These are phyloP conservation scores for Juncus inflexus DNA, from an alignment of 176 grass and related monocot genomes.

Conservation along the genomic window DNA sequence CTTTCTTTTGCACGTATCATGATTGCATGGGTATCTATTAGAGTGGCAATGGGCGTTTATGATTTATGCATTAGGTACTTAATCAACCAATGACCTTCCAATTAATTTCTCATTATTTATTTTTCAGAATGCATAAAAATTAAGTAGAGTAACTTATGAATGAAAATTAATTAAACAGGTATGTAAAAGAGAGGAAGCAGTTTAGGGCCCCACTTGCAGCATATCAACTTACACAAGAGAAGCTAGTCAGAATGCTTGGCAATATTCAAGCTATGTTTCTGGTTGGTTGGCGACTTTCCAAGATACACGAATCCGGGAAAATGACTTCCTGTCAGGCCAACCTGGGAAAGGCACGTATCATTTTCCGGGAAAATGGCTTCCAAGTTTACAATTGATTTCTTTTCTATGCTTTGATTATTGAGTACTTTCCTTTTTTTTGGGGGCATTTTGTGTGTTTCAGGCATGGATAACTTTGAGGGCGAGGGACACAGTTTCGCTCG, in stretches of 20 bases:
- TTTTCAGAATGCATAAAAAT: not conserved
- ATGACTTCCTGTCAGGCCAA: constrained; percentile 71
- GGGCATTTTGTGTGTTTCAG: constrained; percentile 9
- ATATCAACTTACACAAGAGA: constrained; percentile 80
- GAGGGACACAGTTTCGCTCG: constrained; percentile 54
- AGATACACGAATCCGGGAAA: constrained; percentile 71
- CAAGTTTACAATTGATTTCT: not conserved
- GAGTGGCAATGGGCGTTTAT: constrained; percentile 65
- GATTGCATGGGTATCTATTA: constrained; percentile 74
- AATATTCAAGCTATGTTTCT: constrained; percentile 78
- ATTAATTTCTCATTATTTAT: not conserved
- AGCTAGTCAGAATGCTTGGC: constrained; percentile 66
- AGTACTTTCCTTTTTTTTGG: constrained; percentile 1
- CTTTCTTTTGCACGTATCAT: constrained; percentile 69
- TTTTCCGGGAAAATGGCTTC: too few species aligned
- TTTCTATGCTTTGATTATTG: not conserved
- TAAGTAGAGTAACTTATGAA: not conserved
- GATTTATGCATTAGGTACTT: constrained; percentile 56
- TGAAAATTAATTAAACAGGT: constrained; percentile 35
- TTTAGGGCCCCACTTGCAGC: constrained; percentile 59
- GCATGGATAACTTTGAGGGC: constrained; percentile 61
- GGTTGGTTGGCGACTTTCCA: constrained; percentile 70
- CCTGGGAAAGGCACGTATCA: constrained; percentile 54
- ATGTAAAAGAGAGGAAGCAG: constrained; percentile 75
- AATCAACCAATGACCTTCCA: not conserved